Conservation (phyloP, 305 asterid genomes). For the Andrographis paniculata region DNA sequence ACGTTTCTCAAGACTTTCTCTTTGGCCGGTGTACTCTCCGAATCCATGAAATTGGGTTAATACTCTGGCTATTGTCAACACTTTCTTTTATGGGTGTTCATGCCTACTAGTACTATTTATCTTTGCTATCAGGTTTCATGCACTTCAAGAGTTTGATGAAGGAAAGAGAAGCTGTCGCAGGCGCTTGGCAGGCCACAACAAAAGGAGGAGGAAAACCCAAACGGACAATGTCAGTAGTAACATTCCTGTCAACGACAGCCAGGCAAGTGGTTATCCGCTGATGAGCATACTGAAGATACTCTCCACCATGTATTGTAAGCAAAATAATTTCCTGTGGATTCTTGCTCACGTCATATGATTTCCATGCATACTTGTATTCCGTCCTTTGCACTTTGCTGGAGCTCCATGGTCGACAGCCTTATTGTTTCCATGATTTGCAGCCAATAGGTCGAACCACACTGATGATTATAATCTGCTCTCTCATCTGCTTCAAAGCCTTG, state of each 20-base stretch:
- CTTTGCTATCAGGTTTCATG: conserved; percentile 50
- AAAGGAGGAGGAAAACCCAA: conserved; percentile 79
- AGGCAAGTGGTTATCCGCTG: conserved; percentile 51
- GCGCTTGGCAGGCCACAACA: conserved; percentile 79
- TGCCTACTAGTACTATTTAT: conserved; percentile 16
- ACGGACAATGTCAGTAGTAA: conserved; percentile 31
- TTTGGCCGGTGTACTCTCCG: too few relatives aligned
- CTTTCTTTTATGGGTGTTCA: conserved; percentile 7
- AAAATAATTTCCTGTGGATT: conserved; percentile 12
- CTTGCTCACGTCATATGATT: conserved; percentile 9
- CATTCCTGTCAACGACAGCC: conserved; percentile 43
- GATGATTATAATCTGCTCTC: conserved; percentile 59
- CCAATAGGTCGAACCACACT: conserved; percentile 34
- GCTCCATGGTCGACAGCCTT: conserved; percentile 19
- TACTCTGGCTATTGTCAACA: conserved; percentile 1
- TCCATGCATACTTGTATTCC: conserved; percentile 6
- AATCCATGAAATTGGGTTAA: conserved; percentile 1
- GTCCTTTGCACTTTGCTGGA: conserved; percentile 11
- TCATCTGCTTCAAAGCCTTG: conserved; percentile 67
- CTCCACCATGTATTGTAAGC: conserved; percentile 67
- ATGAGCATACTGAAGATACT: conserved; percentile 68
- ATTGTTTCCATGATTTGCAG: conserved; percentile 32
- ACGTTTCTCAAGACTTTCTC: too few relatives aligned
- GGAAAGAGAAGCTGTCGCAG: conserved; percentile 75
- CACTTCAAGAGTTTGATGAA: conserved; percentile 77